phyloP scores from a whole-genome alignment of 1,139 yeast genomes.

The Pichia terricola region DNA sequence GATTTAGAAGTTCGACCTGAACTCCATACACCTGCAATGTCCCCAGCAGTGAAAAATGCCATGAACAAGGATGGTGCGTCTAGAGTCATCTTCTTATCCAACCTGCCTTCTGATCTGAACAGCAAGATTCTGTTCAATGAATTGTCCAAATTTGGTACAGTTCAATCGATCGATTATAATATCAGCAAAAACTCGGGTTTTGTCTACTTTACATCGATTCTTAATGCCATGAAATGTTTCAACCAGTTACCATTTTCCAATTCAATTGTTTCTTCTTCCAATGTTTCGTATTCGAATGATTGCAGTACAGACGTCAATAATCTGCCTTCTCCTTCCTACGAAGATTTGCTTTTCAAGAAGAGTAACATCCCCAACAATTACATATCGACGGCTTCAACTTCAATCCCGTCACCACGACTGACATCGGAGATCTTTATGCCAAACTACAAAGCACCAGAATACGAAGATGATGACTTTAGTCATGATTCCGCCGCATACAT shows the following conservation, averaged over 20 bases:
- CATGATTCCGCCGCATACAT: too few relatives aligned
- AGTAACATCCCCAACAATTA: too few relatives aligned
- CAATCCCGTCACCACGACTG: too few relatives aligned
- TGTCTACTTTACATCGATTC: constrained; percentile 68
- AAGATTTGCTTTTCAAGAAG: too few relatives aligned
- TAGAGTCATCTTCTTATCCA: constrained; percentile 80
- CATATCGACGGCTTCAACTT: too few relatives aligned
- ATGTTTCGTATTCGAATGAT: constrained; percentile 81
- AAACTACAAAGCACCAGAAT: too few relatives aligned
- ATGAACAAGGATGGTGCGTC: constrained; percentile 86
- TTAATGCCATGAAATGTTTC: constrained; percentile 77
- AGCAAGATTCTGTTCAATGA: constrained; percentile 45
- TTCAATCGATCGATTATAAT: constrained; percentile 70
- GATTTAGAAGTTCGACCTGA: too few relatives aligned
- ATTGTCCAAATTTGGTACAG: constrained; percentile 64
- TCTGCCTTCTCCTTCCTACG: constrained; percentile 29
- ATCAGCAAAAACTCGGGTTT: constrained; percentile 70
- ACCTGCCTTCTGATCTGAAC: constrained; percentile 47
- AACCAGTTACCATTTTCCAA: constrained; percentile 45
- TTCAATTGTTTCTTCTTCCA: constrained; percentile 49
- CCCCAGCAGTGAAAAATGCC: constrained; percentile 31
- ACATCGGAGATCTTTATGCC: too few relatives aligned
- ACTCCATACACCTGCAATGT: constrained; percentile 19
- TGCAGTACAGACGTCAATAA: not conserved
- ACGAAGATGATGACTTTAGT: too few relatives aligned